These are phyloP conservation scores for Solanum tarapatanum DNA, from an alignment of 257 asterid genomes.

Conservation along the genomic window DNA sequence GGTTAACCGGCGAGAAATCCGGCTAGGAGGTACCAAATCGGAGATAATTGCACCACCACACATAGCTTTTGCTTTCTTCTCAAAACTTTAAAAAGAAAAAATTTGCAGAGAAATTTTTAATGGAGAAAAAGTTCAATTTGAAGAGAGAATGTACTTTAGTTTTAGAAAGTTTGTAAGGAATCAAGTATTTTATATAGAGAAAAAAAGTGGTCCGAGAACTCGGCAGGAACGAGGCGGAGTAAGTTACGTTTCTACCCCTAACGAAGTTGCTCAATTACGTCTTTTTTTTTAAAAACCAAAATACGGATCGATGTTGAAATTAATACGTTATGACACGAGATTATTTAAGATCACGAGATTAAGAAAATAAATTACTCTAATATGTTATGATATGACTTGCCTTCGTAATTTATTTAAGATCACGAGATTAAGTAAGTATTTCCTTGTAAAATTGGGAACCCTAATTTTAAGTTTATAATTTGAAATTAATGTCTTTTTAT, in stretches of 20 bases:
- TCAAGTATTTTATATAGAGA: not conserved
- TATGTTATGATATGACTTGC: not conserved
- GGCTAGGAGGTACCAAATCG: constrained; percentile 41
- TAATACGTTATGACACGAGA: not conserved
- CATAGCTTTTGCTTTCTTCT: constrained; percentile 16
- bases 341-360: too few species aligned
- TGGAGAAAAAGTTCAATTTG: not conserved
- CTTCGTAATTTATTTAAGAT: too few species aligned
- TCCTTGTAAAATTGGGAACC: too few species aligned
- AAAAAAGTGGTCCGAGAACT: not conserved
- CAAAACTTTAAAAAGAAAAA: not conserved
- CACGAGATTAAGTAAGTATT: not conserved
- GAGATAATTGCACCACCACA: constrained; percentile 94
- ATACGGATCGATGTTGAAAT: not conserved
- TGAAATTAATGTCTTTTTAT: too few species aligned
- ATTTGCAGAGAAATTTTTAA: not conserved
- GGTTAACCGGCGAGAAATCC: constrained; percentile 56
- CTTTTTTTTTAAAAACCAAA: not conserved
- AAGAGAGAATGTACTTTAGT: not conserved
- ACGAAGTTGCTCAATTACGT: not conserved
- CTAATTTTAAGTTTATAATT: not conserved
- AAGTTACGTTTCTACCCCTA: not conserved
- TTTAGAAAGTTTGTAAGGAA: not conserved
- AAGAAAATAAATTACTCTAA: too few species aligned
- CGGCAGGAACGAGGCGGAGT: not conserved